Evolutionary conservation across 768 basidiomycete species (phyloP).

Genomic region (Lentinula raphanica): DNA sequence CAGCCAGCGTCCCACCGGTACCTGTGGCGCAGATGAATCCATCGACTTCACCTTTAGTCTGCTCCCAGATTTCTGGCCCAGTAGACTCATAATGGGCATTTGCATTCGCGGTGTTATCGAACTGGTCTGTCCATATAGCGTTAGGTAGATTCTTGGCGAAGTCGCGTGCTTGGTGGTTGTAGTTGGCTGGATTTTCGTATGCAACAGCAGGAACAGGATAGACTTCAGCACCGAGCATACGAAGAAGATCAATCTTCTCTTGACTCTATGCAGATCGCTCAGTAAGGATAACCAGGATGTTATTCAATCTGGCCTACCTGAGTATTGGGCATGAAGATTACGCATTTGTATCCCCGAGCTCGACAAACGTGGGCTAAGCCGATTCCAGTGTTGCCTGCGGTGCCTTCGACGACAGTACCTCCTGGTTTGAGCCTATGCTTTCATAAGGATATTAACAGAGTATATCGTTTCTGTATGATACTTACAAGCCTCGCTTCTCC

Average conservation of each 20-base stretch:
- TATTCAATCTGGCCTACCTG: slow-evolving; percentile 43
- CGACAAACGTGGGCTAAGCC: slow-evolving; percentile 94
- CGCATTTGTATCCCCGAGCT: slow-evolving; percentile 90
- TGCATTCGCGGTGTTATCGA: slow-evolving; percentile 94
- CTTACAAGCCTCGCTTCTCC: slow-evolving; percentile 76
- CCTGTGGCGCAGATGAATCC: slow-evolving; percentile 95
- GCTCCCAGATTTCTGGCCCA: slow-evolving; percentile 95
- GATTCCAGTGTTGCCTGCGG: slow-evolving; percentile 97
- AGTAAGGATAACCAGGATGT: background rate
- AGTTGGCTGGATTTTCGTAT: slow-evolving; percentile 91
- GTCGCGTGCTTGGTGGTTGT: slow-evolving; percentile 95
- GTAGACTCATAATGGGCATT: slow-evolving; percentile 83
- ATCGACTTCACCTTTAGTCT: slow-evolving; percentile 72
- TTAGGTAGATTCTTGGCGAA: slow-evolving; percentile 71
- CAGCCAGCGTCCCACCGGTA: slow-evolving; percentile 94
- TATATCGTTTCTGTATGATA: slow-evolving; percentile 11
- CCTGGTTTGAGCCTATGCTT: slow-evolving; percentile 69
- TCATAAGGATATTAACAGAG: background rate
- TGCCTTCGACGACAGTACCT: slow-evolving; percentile 97
- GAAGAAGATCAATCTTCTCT: slow-evolving; percentile 96
- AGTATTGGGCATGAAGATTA: slow-evolving; percentile 98
- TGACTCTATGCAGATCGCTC: slow-evolving; percentile 58
- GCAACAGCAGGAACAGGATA: slow-evolving; percentile 94
- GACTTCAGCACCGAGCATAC: slow-evolving; percentile 97
- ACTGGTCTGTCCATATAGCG: slow-evolving; percentile 96